A percentile compares a stretch with the other conserved stretches of the same genome.
phyloP scores from a whole-genome alignment of 306 rosid genomes.

The Fragaria nilgerrensis region DNA sequence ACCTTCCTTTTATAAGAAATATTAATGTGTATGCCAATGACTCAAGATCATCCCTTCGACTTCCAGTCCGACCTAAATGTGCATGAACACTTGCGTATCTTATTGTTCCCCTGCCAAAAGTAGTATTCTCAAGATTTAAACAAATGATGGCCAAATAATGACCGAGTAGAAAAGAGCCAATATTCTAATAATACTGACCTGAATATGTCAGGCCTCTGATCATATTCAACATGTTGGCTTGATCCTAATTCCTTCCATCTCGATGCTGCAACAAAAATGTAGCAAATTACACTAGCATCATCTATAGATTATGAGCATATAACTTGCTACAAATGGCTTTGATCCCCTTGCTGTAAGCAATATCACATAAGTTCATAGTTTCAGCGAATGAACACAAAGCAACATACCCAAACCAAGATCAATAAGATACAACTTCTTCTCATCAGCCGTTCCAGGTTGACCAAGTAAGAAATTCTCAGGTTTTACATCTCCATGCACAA shows the following conservation, averaged over 20 bases:
- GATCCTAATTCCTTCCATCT: constrained; percentile 84
- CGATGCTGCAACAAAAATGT: constrained; percentile 61
- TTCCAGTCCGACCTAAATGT: constrained; percentile 93
- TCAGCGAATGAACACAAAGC: not conserved
- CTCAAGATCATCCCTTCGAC: constrained; percentile 93
- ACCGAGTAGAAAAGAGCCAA: constrained; percentile 1
- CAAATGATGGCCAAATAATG: not conserved
- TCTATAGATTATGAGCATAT: not conserved
- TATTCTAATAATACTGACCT: constrained; percentile 43
- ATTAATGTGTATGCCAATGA: constrained; percentile 86
- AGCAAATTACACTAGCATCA: not conserved
- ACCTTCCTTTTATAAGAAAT: constrained; percentile 88
- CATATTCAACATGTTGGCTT: constrained; percentile 86
- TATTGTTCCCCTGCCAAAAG: constrained; percentile 75
- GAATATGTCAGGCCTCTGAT: constrained; percentile 95
- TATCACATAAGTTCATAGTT: not conserved
- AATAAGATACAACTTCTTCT: constrained; percentile 85
- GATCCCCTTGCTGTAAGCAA: constrained; percentile 2
- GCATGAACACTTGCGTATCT: constrained; percentile 98
- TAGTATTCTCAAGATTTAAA: constrained; percentile 15
- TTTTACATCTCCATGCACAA: constrained; percentile 96
- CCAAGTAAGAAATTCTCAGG: constrained; percentile 97
- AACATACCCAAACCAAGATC: constrained; percentile 89
- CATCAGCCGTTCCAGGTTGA: constrained; percentile 83
- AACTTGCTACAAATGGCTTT: not conserved